These are phyloP conservation scores for Crithidia thermophila DNA, from an alignment of 208 protist species.

Conservation along the genomic window DNA sequence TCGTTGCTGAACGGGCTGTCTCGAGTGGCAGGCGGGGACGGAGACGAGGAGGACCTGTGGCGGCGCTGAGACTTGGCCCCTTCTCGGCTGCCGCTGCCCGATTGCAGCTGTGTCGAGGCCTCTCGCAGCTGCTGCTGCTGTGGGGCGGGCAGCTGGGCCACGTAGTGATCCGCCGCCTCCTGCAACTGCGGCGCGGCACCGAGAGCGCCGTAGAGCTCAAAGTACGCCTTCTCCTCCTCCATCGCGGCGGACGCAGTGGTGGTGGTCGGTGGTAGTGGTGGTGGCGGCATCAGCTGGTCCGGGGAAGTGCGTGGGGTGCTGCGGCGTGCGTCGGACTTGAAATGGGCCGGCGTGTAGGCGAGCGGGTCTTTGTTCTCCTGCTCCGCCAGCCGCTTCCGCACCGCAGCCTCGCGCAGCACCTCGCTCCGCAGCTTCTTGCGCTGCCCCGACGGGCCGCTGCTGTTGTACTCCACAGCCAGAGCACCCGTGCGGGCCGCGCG, in stretches of 20 bases:
- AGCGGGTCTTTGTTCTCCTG: constrained; percentile 49
- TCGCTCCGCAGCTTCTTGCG: constrained; percentile 55
- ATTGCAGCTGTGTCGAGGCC: constrained; percentile 18
- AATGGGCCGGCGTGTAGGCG: constrained; percentile 53
- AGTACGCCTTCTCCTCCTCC: constrained; percentile 28
- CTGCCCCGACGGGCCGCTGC: constrained; percentile 14
- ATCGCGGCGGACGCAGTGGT: not conserved
- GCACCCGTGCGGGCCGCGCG: constrained; percentile 16
- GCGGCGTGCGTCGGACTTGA: constrained; percentile 33
- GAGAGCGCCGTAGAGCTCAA: constrained; percentile 15
- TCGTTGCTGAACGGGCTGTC: too few relatives aligned
- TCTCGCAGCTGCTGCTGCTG: constrained; percentile 36
- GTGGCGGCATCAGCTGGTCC: not conserved
- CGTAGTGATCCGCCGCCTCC: constrained; percentile 31
- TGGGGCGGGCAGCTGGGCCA: constrained; percentile 19
- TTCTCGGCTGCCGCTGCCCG: constrained; percentile 19
- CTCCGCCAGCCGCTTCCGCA: constrained; percentile 53
- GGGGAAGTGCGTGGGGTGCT: constrained; percentile 22
- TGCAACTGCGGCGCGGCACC: constrained; percentile 16
- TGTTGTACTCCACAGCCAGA: constrained; percentile 36
- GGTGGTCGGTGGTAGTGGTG: not conserved
- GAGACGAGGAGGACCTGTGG: constrained; percentile 8
- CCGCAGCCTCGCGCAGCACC: constrained; percentile 66
- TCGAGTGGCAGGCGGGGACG: not conserved
- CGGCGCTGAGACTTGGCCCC: not conserved